phyloP scores from a whole-genome alignment of 2,329 filamentous ascomycete genomes.

The Aspergillus versicolor region DNA sequence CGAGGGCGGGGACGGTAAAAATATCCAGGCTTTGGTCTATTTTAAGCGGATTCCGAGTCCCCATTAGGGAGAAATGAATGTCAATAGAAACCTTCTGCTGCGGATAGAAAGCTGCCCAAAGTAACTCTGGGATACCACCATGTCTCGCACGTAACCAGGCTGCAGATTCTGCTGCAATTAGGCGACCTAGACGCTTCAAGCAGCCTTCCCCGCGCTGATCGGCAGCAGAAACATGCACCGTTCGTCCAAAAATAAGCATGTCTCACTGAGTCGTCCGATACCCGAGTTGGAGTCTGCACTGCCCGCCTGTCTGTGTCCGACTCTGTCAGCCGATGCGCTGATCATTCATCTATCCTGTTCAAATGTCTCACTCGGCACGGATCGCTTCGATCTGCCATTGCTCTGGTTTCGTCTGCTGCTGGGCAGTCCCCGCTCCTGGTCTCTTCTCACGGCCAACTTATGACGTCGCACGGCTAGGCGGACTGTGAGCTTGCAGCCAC shows the following conservation, averaged over 20 bases:
- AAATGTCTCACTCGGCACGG: slow-evolving; percentile 3
- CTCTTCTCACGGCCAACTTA: background rate
- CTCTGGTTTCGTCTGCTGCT: background rate
- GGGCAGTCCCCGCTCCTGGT: background rate
- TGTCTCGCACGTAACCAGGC: background rate
- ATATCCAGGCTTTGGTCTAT: background rate
- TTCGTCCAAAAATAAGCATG: slow-evolving; percentile 1
- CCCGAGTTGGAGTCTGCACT: background rate
- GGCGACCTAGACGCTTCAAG: no score
- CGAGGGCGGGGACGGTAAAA: background rate
- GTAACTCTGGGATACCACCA: background rate
- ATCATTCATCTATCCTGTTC: background rate
- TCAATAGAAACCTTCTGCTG: no score
- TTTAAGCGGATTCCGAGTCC: no score
- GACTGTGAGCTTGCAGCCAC: no score
- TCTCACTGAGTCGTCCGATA: background rate
- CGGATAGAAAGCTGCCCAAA: no score
- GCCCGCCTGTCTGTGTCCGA: background rate
- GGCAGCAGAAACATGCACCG: no score
- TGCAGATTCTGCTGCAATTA: no score
- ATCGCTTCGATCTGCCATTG: background rate
- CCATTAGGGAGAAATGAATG: no score
- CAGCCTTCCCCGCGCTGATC: no score
- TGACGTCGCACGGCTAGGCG: background rate
- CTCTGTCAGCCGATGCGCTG: background rate